Percentiles rank a stretch among this genome's conserved stretches.
These are phyloP conservation scores for Starmerella cellae DNA, from an alignment of 805 yeast genomes.

Conservation along the genomic window DNA sequence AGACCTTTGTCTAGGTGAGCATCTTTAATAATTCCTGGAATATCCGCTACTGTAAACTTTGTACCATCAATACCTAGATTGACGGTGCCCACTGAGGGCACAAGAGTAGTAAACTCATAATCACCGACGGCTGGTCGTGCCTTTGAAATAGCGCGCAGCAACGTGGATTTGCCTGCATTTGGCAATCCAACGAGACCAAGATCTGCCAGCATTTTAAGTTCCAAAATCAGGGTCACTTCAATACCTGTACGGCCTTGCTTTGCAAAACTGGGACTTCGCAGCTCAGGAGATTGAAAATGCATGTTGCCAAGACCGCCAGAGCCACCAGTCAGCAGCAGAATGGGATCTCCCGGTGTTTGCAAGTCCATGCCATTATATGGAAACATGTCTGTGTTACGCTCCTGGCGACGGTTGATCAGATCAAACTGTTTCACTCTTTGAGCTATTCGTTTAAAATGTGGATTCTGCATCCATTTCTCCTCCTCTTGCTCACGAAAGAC, in stretches of 20 bases:
- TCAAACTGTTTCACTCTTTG: slow-evolving; percentile 56
- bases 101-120: slow-evolving; percentile 92
- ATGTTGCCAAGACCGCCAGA: slow-evolving; percentile 91
- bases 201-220: slow-evolving; percentile 80
- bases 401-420: slow-evolving; percentile 41
- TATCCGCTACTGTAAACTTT: slow-evolving; percentile 88
- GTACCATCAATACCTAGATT: slow-evolving; percentile 37
- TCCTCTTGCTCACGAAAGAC: slow-evolving; percentile 64
- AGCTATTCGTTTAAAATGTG: slow-evolving; percentile 53
- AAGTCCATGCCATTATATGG: slow-evolving; percentile 74
- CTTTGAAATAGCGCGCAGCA: slow-evolving; percentile 70
- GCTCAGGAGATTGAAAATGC: slow-evolving; percentile 74
- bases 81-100: slow-evolving; percentile 86
- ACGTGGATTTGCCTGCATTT: slow-evolving; percentile 90
- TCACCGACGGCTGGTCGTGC: slow-evolving; percentile 89
- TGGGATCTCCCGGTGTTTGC: slow-evolving; percentile 49
- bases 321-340: slow-evolving; percentile 69
- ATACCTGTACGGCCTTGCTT: slow-evolving; percentile 65
- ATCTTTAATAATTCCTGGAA: slow-evolving; percentile 88
- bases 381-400: slow-evolving; percentile 49
- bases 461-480: slow-evolving; percentile 51
- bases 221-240: slow-evolving; percentile 57
- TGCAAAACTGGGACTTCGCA: slow-evolving; percentile 82
- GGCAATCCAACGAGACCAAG: slow-evolving; percentile 91
- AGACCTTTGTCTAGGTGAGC: slow-evolving; percentile 75